phyloP scores from a whole-genome alignment of 768 basidiomycete species.

The Favolaschia claudopus region DNA sequence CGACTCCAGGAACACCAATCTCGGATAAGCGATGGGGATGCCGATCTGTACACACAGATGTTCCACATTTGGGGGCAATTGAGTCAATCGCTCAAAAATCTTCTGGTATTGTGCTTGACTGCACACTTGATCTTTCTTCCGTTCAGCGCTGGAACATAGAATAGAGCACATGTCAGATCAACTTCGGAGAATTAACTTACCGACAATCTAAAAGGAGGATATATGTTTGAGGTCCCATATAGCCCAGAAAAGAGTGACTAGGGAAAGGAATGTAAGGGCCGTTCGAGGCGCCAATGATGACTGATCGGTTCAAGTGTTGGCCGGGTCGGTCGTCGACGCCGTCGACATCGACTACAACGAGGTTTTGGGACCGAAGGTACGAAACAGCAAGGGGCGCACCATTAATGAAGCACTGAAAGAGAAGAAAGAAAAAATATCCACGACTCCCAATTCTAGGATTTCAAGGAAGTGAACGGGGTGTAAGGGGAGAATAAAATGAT shows the following conservation, averaged over 20 bases:
- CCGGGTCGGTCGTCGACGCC: conserved; percentile 69
- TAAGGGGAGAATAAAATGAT: neutral
- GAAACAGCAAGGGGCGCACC: conserved; percentile 48
- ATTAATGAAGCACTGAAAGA: conserved; percentile 94
- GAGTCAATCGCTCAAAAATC: conserved; percentile 67
- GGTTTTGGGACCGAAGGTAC: conserved; percentile 24
- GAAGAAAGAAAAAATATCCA: conserved; percentile 90
- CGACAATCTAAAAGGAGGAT: conserved; percentile 86
- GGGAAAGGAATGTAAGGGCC: conserved; percentile 84
- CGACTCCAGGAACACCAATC: conserved; percentile 87
- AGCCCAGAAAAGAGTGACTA: conserved; percentile 84
- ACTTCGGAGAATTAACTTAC: conserved; percentile 47
- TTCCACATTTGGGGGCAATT: conserved; percentile 71
- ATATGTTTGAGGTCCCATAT: conserved; percentile 78
- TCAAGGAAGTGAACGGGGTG: conserved; percentile 5
- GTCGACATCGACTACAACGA: conserved; percentile 68
- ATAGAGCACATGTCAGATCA: neutral
- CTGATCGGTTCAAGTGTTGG: conserved; percentile 70
- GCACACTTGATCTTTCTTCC: conserved; percentile 84
- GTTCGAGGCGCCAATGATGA: conserved; percentile 69
- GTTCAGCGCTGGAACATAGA: conserved; percentile 71
- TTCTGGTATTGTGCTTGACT: conserved; percentile 75
- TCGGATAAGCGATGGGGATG: conserved; percentile 90
- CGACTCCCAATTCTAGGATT: conserved; percentile 81
- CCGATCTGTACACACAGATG: conserved; percentile 89